Evolutionary conservation across 129 eudicot genomes (phyloP), one percentile per base, ranked within the genome.

Genomic region (Lactuca saligna): DNA sequence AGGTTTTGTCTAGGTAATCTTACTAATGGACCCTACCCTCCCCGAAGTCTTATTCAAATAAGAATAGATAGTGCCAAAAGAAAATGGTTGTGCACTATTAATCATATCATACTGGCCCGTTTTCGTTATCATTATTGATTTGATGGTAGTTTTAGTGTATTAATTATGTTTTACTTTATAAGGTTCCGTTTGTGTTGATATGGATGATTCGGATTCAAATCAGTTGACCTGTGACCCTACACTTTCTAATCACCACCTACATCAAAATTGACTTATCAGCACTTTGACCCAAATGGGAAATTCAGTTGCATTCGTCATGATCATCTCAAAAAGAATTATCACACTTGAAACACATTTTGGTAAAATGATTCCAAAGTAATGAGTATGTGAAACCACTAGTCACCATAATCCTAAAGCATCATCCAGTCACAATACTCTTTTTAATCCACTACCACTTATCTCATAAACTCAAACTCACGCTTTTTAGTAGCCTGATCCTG

Each of bases 141-240:
- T 73, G 54, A 57, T 31, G 49, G 9, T 56, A 34, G 68, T 54
- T 25, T 73, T 41, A 20, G 3, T 54, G 58, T 64, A 14, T 55
- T 73, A 46, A 44, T 68, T 16, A 68, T 68, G 54, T 7, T 63
- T 55, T 37, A 9, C 72, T 74, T 65, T 44, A 65, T 16, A 44
- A 65, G 59, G 46, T 65, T 65, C 32, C 39, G 46, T 54, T 63
- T 56, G 37, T 59, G 60, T 71, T 71, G 46, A 62, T 48, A 17
- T 61, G 48, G 54, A 53, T 70, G 65, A 76, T 69, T 68, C n/a
- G 55, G 33, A 51, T 69, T 48, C 75, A 68, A 68, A 76, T 76
- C 33, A 69, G 65, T 61, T 76, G 80, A 76, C 70, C 60, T 56
- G 65, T 68, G 75, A 68, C 75, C 75, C 80, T 69, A 76, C 75